A percentile compares a stretch with the other conserved stretches of the same genome.
phyloP scores from a whole-genome alignment of 495 filamentous ascomycete species.

The Margaritispora aquatica region DNA sequence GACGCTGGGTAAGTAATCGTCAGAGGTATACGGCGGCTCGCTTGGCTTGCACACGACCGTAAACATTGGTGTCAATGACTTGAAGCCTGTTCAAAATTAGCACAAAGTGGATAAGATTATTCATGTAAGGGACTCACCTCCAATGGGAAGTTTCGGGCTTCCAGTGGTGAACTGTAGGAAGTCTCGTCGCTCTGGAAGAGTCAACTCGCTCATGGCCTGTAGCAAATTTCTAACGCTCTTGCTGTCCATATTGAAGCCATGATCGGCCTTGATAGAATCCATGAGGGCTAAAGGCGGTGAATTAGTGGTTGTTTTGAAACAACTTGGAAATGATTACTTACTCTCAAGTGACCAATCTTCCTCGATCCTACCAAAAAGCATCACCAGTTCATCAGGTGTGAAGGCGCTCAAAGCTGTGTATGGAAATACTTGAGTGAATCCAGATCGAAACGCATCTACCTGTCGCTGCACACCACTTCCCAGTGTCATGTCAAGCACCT shows the following conservation, averaged over 20 bases:
- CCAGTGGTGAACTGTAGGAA: slow-evolving; percentile 98
- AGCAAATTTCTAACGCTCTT: slow-evolving; percentile 91
- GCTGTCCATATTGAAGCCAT: slow-evolving; percentile 99
- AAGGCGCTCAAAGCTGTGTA: slow-evolving; percentile 90
- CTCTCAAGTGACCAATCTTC: slow-evolving; percentile 98
- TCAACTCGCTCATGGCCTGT: slow-evolving; percentile 90
- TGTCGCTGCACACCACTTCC: slow-evolving; percentile 82
- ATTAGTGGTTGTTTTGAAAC: slow-evolving; percentile 21
- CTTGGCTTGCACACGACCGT: slow-evolving; percentile 98
- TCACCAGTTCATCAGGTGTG: slow-evolving; percentile 93
- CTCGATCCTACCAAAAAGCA: slow-evolving; percentile 88
- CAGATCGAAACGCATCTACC: slow-evolving; percentile 82
- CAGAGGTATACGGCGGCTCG: slow-evolving; percentile 88
- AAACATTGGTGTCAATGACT: slow-evolving; percentile 92
- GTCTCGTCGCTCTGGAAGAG: slow-evolving; percentile 69
- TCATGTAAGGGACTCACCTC: slow-evolving; percentile 70
- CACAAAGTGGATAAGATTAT: too few relatives aligned
- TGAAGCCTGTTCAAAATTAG: slow-evolving; percentile 65
- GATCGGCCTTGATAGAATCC: slow-evolving; percentile 99
- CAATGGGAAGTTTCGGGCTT: slow-evolving; percentile 97
- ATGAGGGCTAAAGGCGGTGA: slow-evolving; percentile 59
- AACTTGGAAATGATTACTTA: slow-evolving; percentile 38
- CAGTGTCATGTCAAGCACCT: slow-evolving; percentile 86
- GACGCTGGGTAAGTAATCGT: slow-evolving; percentile 96
- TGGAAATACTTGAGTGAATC: slow-evolving; percentile 96